Evolutionary conservation across 805 yeast species (phyloP), one percentile per base, ranked within the genome.

Genomic region (Lachancea kluyveri): DNA sequence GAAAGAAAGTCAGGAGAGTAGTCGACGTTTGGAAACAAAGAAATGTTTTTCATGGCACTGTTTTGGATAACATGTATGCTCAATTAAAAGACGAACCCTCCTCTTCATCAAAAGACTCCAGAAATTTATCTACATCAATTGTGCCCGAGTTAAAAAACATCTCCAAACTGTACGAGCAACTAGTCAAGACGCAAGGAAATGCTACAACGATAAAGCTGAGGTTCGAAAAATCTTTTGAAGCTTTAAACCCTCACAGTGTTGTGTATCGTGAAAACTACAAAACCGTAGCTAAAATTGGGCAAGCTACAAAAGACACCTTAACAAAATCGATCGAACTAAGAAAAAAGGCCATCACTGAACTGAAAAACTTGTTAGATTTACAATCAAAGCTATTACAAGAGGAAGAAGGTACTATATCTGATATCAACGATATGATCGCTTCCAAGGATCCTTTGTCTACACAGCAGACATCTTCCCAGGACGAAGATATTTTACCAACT

Each of bases 11-110:
- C 8, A 68, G 62, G 25, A 63, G 87, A 21, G 75, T 79, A 11
- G 62, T 75, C 11, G 66, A 61, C 22, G 82, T 79, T n/a, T 79
- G 86, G 86, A 64, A 65, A 23, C 74, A 74, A 45, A 60, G 88
- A 31, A 54, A 52, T n/a, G 69, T 79, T 0, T 77, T 79, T 39
- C 30, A 54, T 4, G 43, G 51, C 4, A 47, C 45, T 2, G 61
- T 55, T 5, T 43, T 65, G 30, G 28, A 40, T 10, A 47, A 46
- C 8, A 52, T 68, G 12, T 57, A 54, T 15, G 32, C 39, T 6
- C 36, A 40, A 17, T 33, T 54, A 21, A 35, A 39, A 37, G 40
- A 37, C 24, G 37, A n/a, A n/a, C n/a, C n/a, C n/a, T n/a, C n/a
- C n/a, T n/a, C n/a, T n/a, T n/a, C n/a, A n/a, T n/a, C n/a, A n/a